These are phyloP conservation scores for Hymenoscyphus salicellus DNA, from an alignment of 2,329 filamentous ascomycete species.

Conservation along the genomic window DNA sequence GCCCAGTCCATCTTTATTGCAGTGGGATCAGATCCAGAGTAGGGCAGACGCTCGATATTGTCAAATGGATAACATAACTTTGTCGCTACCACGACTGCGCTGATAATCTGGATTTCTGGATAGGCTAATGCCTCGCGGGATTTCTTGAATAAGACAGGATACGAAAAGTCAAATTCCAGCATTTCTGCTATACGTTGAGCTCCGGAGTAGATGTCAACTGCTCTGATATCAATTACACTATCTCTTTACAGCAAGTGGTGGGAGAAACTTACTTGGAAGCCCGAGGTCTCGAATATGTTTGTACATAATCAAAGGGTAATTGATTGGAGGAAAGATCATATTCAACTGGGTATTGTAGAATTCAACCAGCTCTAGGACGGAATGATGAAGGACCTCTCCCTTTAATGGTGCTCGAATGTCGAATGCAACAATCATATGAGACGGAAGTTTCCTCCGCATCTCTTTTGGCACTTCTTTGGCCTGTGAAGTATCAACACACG, in stretches of 20 bases:
- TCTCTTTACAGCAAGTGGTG: not conserved
- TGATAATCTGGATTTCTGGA: slow-evolving; percentile 73
- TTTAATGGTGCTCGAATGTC: slow-evolving; percentile 49
- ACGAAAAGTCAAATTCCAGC: slow-evolving; percentile 53
- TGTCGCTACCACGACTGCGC: slow-evolving; percentile 68
- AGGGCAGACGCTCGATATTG: slow-evolving; percentile 48
- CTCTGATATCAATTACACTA: slow-evolving; percentile 15
- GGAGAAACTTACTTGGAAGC: slow-evolving; percentile 61
- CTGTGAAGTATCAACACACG: slow-evolving; percentile 34
- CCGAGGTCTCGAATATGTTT: slow-evolving; percentile 68
- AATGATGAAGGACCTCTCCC: slow-evolving; percentile 60
- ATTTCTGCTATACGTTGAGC: slow-evolving; percentile 50
- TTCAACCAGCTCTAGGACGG: slow-evolving; percentile 58
- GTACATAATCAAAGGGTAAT: slow-evolving; percentile 64
- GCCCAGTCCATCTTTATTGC: slow-evolving; percentile 68
- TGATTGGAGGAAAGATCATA: slow-evolving; percentile 70
- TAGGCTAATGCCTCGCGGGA: slow-evolving; percentile 52
- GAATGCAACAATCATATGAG: slow-evolving; percentile 57
- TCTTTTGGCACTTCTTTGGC: slow-evolving; percentile 57
- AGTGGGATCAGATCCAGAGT: slow-evolving; percentile 52
- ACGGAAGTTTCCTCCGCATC: slow-evolving; percentile 64
- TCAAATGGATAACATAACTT: slow-evolving; percentile 81
- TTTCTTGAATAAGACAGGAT: slow-evolving; percentile 47
- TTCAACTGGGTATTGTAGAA: slow-evolving; percentile 67
- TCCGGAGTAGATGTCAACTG: slow-evolving; percentile 63